A percentile compares a stretch with the other conserved stretches of the same genome.
Conservation (phyloP, 495 filamentous ascomycete species). For the Amphirosellinia nigrospora region DNA sequence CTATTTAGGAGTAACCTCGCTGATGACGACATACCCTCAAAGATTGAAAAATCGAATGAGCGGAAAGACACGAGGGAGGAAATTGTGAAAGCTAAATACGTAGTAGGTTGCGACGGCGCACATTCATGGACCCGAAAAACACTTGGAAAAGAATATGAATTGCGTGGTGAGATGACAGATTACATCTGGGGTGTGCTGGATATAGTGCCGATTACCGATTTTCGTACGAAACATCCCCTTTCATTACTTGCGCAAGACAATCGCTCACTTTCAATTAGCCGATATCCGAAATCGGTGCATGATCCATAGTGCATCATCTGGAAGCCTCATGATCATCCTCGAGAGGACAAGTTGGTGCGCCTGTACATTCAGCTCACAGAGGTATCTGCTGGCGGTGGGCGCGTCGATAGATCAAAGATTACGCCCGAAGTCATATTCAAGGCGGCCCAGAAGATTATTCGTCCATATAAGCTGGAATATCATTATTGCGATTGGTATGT, state of each 20-base stretch:
- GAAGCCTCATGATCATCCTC: slow-evolving; percentile 71
- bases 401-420: slow-evolving; percentile 61
- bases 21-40: slow-evolving; percentile 57
- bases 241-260: not conserved
- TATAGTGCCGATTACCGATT: slow-evolving; percentile 69
- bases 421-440: slow-evolving; percentile 63
- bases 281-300: slow-evolving; percentile 73
- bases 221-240: slow-evolving; percentile 50
- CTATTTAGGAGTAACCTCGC: slow-evolving; percentile 56
- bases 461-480: slow-evolving; percentile 66
- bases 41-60: slow-evolving; percentile 40
- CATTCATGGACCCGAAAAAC: slow-evolving; percentile 65
- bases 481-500: slow-evolving; percentile 64
- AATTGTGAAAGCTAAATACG: slow-evolving; percentile 62
- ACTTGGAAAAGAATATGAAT: slow-evolving; percentile 55
- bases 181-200: slow-evolving; percentile 72
- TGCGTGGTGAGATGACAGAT: slow-evolving; percentile 69
- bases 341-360: slow-evolving; percentile 68
- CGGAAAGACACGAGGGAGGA: slow-evolving; percentile 43
- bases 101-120: slow-evolving; percentile 73
- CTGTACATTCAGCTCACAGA: slow-evolving; percentile 72
- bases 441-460: slow-evolving; percentile 64
- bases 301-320: slow-evolving; percentile 67
- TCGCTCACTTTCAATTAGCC: slow-evolving; percentile 37
- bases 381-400: slow-evolving; percentile 46